A percentile compares a stretch with the other conserved stretches of the same genome.
These are phyloP conservation scores for Knoxia roxburghii DNA, from an alignment of 257 asterid species.

Conservation along the genomic window DNA sequence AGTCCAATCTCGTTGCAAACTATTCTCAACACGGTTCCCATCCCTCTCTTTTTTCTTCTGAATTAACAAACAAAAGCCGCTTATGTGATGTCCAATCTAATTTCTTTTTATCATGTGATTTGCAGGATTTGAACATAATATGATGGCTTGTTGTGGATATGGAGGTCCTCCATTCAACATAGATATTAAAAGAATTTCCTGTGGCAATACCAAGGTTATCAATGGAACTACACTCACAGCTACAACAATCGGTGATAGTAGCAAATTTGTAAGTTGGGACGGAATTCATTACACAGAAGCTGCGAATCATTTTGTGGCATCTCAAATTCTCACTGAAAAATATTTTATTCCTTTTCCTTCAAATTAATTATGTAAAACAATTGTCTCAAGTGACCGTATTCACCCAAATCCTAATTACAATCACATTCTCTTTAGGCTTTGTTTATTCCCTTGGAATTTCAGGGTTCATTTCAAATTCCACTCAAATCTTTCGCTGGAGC, in stretches of 20 bases:
- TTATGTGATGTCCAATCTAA: too few species aligned
- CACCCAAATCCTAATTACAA: too few species aligned
- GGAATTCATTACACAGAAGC: constrained; percentile 95
- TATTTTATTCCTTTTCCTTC: constrained; percentile 76
- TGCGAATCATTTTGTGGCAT: constrained; percentile 70
- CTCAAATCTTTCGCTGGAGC: too few species aligned
- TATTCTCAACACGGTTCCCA: constrained; percentile 68
- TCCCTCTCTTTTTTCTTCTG: background rate
- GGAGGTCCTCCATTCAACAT: constrained; percentile 96
- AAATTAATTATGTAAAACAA: too few species aligned
- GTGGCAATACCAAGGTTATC: constrained; percentile 74
- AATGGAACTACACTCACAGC: constrained; percentile 71
- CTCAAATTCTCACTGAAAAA: constrained; percentile 80
- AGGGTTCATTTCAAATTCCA: too few species aligned
- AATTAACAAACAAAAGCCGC: too few species aligned
- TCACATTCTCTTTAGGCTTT: too few species aligned
- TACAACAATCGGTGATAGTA: constrained; percentile 68
- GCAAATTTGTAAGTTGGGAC: constrained; percentile 79
- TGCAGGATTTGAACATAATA: constrained; percentile 83
- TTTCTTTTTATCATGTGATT: background rate
- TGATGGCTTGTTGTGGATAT: constrained; percentile 87
- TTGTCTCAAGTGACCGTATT: too few species aligned
- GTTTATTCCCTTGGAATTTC: too few species aligned
- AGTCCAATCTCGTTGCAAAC: constrained; percentile 73
- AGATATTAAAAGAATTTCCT: constrained; percentile 61